phyloP scores from a whole-genome alignment of 306 rosid genomes.

The Astragalus membranaceus region DNA sequence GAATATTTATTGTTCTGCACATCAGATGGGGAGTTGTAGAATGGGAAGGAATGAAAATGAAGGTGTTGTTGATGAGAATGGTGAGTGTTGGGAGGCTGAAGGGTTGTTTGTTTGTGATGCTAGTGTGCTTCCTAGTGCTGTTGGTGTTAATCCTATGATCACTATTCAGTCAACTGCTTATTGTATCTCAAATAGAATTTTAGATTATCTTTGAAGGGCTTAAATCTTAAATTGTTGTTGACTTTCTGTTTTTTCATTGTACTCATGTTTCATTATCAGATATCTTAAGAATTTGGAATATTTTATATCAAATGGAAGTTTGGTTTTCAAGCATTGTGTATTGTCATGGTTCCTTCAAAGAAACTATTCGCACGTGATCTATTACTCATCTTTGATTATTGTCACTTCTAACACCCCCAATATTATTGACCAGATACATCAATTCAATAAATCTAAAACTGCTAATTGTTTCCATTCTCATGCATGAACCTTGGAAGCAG shows the following conservation, averaged over 20 bases:
- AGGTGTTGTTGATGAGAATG: slow-evolving; percentile 63
- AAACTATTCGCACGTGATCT: no score
- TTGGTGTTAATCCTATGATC: slow-evolving; percentile 88
- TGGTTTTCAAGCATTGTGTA: no score
- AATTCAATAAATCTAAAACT: no score
- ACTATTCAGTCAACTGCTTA: slow-evolving; percentile 70
- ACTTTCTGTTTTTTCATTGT: neutral
- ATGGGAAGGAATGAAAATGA: slow-evolving; percentile 61
- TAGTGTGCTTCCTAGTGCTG: slow-evolving; percentile 68
- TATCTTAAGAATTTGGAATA: neutral
- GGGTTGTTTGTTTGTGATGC: slow-evolving; percentile 66
- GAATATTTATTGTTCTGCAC: slow-evolving; percentile 49
- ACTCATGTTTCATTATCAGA: neutral
- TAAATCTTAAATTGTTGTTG: neutral
- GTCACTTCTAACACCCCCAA: no score
- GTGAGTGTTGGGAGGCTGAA: slow-evolving; percentile 79
- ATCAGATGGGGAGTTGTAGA: slow-evolving; percentile 85
- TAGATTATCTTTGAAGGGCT: neutral
- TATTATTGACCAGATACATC: no score
- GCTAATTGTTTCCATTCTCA: no score
- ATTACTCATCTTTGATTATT: no score
- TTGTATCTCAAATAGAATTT: slow-evolving; percentile 27
- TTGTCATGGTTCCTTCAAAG: no score
- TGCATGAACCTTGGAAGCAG: no score
- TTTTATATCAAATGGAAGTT: neutral